Percentiles rank a stretch among this genome's conserved stretches.
phyloP scores from a whole-genome alignment of 1,139 yeast genomes.

The Geotrichum armillariae region DNA sequence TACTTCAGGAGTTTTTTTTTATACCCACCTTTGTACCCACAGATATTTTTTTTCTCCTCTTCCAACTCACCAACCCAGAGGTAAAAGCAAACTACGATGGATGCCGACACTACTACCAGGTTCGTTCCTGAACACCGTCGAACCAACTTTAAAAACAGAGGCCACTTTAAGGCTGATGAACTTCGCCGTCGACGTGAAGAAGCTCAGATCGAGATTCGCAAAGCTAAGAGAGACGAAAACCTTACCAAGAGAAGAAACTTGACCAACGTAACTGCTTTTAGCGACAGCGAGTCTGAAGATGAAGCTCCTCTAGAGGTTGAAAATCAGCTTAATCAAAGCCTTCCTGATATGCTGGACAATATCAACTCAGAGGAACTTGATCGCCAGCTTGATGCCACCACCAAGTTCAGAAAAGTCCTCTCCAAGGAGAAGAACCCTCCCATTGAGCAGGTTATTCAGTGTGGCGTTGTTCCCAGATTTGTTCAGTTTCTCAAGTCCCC shows the following conservation, averaged over 20 bases:
- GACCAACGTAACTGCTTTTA: constrained; percentile 45
- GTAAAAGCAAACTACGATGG: too few species aligned
- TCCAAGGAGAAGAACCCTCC: constrained; percentile 97
- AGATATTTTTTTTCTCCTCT: too few species aligned
- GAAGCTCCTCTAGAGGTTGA: constrained; percentile 28
- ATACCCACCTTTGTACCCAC: too few species aligned
- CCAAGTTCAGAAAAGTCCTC: constrained; percentile 87
- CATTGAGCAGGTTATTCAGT: constrained; percentile 84
- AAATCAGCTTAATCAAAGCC: background rate
- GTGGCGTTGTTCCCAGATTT: constrained; percentile 90
- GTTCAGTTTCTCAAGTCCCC: constrained; percentile 79
- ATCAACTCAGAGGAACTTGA: constrained; percentile 75
- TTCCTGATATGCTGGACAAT: constrained; percentile 1
- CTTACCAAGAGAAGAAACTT: constrained; percentile 89
- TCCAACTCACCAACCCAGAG: too few species aligned
- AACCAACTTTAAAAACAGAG: constrained; percentile 92
- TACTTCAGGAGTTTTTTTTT: too few species aligned
- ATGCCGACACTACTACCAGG: constrained; percentile 75
- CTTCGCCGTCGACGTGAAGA: constrained; percentile 97
- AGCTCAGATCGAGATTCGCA: constrained; percentile 94
- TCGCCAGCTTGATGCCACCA: constrained; percentile 82
- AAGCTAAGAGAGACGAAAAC: constrained; percentile 94
- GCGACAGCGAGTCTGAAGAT: constrained; percentile 49
- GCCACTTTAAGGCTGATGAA: constrained; percentile 92
- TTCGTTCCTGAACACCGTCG: constrained; percentile 98